Percentiles rank a stretch among this genome's conserved stretches.
phyloP scores from a whole-genome alignment of 116 monocot species.

The Iris pallida region DNA sequence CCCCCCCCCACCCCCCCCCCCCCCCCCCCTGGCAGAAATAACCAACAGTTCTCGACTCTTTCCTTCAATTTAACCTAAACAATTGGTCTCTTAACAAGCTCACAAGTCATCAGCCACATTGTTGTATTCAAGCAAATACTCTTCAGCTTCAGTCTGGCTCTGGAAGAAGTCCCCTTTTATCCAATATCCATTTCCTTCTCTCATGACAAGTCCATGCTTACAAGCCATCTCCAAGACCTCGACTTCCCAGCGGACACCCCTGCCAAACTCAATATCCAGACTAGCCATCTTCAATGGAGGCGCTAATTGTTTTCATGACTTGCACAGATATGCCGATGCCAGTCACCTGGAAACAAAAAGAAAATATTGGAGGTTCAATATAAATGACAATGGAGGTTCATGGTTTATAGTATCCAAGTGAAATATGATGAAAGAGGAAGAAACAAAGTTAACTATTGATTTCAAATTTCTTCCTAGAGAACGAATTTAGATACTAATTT shows the following conservation, averaged over 20 bases:
- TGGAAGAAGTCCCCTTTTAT: slow-evolving; percentile 46
- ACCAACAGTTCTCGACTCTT: too few species aligned
- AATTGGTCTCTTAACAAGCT: slow-evolving; percentile 38
- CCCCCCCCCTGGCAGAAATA: too few species aligned
- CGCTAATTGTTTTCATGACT: slow-evolving; percentile 75
- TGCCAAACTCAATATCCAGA: slow-evolving; percentile 66
- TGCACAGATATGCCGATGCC: slow-evolving; percentile 65
- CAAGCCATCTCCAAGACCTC: slow-evolving; percentile 73
- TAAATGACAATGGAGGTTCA: not conserved
- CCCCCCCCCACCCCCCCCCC: too few species aligned
- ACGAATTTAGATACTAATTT: too few species aligned
- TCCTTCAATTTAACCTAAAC: slow-evolving; percentile 18
- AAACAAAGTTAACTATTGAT: not conserved
- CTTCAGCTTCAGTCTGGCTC: slow-evolving; percentile 40
- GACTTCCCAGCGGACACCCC: slow-evolving; percentile 50
- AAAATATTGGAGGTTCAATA: not conserved
- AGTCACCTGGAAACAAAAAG: slow-evolving; percentile 35
- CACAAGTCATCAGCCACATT: slow-evolving; percentile 38
- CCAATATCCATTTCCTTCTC: slow-evolving; percentile 60
- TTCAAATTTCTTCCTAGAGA: too few species aligned
- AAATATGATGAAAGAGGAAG: not conserved
- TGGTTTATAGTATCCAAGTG: not conserved
- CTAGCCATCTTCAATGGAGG: slow-evolving; percentile 59
- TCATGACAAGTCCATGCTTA: slow-evolving; percentile 41
- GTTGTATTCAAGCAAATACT: slow-evolving; percentile 38